Base-by-base conservation (phyloP, 2,329 filamentous ascomycete genomes). In the Thermochaetoides dissita region DNA sequence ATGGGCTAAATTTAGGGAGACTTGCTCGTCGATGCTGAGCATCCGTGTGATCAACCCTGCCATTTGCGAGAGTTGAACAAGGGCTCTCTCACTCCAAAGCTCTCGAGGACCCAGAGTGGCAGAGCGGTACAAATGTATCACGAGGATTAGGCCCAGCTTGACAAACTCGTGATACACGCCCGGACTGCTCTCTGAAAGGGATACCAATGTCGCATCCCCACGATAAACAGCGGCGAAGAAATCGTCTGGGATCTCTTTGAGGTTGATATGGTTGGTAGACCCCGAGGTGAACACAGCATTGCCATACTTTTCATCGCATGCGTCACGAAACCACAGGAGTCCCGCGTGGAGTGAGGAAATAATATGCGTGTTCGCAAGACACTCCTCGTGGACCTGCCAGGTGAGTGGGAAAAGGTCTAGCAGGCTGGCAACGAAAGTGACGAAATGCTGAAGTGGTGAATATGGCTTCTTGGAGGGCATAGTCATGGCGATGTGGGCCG, bases 71-170 rank as follows among this genome's bases (percentile, higher is more conserved):
- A 60, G 46, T 34, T 57, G 57, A 12, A 41, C 39, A 11, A 55
- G 39, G 11, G 52, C 37, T 28, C 46, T 34, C 40, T 50, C 52
- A 10, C 37, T 43, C 52, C 52, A 54, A 9, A 45, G 31, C 12
- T 31, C 35, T 8, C 8, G 44, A 35, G 6, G 45, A 32, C 31
- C 46, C 51, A 7, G 34, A 36, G 30, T 60, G 59, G 47, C 51
- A 7, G 34, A 36, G 30, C 60, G 59, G 47, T 70, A 71, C 3
- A 72, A 56, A 12, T 58, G 53, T 10, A 60, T 55, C 8, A 61
- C 55, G 8, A 65, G 46, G 11, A 60, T 60, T 2, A 68, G 49
- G 11, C 59, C 55, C 30, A 64, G 53, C 6, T 63, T 55, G n/a
- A 68, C 49, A 37, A 65, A 68, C 3, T 52, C 46, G 29, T 44